phyloP scores from a whole-genome alignment of 2,329 filamentous ascomycete species.

The Knufia petricola region DNA sequence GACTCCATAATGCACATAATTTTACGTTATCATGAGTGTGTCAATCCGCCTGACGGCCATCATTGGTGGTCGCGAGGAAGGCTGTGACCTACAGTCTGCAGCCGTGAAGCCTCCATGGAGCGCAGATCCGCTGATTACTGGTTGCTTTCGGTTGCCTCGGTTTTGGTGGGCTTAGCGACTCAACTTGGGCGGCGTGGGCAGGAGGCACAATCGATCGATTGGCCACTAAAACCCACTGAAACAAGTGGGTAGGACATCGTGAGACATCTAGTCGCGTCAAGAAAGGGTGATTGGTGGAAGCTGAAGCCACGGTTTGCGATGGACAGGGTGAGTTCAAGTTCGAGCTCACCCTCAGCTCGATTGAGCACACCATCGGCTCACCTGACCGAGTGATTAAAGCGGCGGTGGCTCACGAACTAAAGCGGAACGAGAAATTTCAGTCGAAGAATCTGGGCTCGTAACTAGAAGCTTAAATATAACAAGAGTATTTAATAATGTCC shows the following conservation, averaged over 20 bases:
- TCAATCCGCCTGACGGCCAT: neutral
- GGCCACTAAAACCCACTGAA: slow-evolving; percentile 1
- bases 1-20: neutral
- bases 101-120: slow-evolving; percentile 1
- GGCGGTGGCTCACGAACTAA: slow-evolving; percentile 3
- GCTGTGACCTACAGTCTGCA: slow-evolving; percentile 2
- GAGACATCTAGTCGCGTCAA: slow-evolving; percentile 1
- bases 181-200: neutral
- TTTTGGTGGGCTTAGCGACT: neutral
- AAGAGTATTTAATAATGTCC: no score
- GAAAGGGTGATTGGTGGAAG: slow-evolving; percentile 1
- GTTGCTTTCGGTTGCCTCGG: no score
- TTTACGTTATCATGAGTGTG: slow-evolving; percentile 1
- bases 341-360: slow-evolving; percentile 3
- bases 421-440: slow-evolving; percentile 3
- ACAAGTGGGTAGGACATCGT: neutral
- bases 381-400: slow-evolving; percentile 2
- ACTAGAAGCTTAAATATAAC: neutral
- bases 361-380: slow-evolving; percentile 3
- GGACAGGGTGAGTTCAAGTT: neutral
- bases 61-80: slow-evolving; percentile 1
- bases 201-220: slow-evolving; percentile 1
- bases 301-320: slow-evolving; percentile 1
- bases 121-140: neutral
- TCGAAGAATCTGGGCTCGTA: slow-evolving; percentile 1